Evolutionary conservation across 1,284 basidiomycete species (phyloP).

Genomic region (Puccinia coronata): DNA sequence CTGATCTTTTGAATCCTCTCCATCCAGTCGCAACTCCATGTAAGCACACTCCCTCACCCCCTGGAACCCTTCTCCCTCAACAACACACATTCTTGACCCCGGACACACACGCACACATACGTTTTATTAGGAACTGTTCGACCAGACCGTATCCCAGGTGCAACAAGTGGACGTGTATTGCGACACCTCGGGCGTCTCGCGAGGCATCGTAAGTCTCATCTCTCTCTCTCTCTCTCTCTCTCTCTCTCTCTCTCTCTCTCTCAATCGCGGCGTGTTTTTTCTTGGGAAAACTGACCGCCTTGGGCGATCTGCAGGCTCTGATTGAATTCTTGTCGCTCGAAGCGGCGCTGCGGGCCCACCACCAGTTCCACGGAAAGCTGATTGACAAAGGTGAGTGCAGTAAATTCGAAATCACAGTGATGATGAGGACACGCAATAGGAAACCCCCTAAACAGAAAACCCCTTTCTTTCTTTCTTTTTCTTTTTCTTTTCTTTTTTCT

Average conservation of each 20-base stretch:
- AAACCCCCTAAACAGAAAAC: no score
- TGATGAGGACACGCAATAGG: no score
- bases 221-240: no score
- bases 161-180: neutral
- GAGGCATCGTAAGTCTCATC: neutral
- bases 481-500: no score
- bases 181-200: neutral
- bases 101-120: no score
- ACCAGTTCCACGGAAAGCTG: constrained; percentile 10
- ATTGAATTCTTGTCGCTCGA: neutral
- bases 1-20: neutral
- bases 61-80: no score
- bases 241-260: no score
- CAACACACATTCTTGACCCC: no score
- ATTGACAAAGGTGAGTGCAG: neutral
- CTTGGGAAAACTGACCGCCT: no score
- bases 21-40: neutral
- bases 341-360: neutral
- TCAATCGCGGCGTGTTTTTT: no score
- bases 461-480: no score
- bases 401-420: no score
- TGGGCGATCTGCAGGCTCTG: neutral
- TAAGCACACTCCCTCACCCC: neutral
- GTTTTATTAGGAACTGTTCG: constrained; percentile 6
- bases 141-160: neutral